Conservation (phyloP, 1,284 basidiomycete genomes). For the Stereum hirsutum region DNA sequence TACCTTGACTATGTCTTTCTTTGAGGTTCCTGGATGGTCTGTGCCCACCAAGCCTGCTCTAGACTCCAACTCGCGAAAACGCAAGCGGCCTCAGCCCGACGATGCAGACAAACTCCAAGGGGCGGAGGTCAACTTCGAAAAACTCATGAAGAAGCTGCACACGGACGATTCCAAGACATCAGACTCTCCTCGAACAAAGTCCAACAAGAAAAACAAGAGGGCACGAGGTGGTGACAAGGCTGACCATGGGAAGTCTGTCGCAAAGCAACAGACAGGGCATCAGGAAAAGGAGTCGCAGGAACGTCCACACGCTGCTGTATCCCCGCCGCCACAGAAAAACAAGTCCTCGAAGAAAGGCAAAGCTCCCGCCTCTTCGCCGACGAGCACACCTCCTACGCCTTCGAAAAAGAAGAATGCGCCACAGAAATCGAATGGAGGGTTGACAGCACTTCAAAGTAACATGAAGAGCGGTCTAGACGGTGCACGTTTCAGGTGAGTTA, state of each 20-base stretch:
- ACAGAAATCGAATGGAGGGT: constrained; percentile 4
- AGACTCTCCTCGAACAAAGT: constrained; percentile 38
- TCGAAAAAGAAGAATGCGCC: neutral
- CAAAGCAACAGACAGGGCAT: neutral
- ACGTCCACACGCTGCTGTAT: no score
- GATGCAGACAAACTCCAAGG: constrained; percentile 32
- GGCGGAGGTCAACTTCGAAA: constrained; percentile 68
- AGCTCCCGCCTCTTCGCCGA: neutral
- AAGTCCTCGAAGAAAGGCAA: neutral
- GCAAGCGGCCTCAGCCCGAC: constrained; percentile 44
- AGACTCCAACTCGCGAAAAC: constrained; percentile 43
- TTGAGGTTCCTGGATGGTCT: constrained; percentile 70
- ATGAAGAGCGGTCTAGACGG: constrained; percentile 79
- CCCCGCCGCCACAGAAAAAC: neutral
- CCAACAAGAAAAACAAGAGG: constrained; percentile 52
- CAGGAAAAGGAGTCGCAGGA: constrained; percentile 5
- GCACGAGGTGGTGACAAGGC: constrained; percentile 11
- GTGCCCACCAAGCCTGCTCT: constrained; percentile 37
- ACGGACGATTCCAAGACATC: constrained; percentile 15
- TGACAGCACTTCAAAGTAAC: constrained; percentile 66
- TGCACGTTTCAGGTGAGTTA: constrained; percentile 70
- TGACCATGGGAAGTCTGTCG: constrained; percentile 4
- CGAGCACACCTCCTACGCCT: neutral
- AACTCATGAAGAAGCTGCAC: constrained; percentile 59
- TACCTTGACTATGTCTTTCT: constrained; percentile 45